Evolutionary conservation across 108 stramenopile genomes (phyloP), one percentile per base, ranked within the genome.

Genomic region (Parietichytrium sp.): DNA sequence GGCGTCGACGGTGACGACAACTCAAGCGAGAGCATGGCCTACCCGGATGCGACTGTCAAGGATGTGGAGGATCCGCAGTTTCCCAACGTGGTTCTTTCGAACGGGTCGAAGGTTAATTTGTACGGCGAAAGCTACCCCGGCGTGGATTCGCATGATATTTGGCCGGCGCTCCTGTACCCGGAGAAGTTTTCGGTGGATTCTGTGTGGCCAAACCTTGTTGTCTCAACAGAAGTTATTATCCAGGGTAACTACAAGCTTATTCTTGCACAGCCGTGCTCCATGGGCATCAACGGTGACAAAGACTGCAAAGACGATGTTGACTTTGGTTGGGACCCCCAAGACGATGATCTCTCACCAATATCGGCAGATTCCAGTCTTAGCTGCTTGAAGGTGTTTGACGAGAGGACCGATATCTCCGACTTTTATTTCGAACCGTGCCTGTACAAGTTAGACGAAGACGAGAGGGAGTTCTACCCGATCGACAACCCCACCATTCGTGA

Each of bases 201-300:
- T 0, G 61, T 72, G 61, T 42, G 45, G 38, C 61, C 61, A 6
- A 42, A 45, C 38, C 61, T 72, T 16, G 61, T 72, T 33, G 38
- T 72, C 38, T 45, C 38, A 13, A 33, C 38, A 0, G 61, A 72
- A 45, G 42, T 23, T 0, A 25, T 72, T 6, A 16, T 72, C 20
- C 36, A 45, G 61, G 61, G 61, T n/a, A 42, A 72, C 61, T 45
- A 45, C 38, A 72, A 72, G 33, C 61, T 72, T 16, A 72, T 72
- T 42, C 13, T 72, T 16, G 61, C 61, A n/a, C 61, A 72, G 42
- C 61, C 61, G 16, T 72, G 61, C 61, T 72, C 61, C 61, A 72
- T 72, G 61, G 61, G 61, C 33, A 72, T 72, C 20, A 20, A 1
- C 1, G 45, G 61, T 1, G 61, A 72, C 45, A 72, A 45, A 16